Evolutionary conservation across 106 monocot genomes (phyloP).

Genomic region (Ottelia alismoides): DNA sequence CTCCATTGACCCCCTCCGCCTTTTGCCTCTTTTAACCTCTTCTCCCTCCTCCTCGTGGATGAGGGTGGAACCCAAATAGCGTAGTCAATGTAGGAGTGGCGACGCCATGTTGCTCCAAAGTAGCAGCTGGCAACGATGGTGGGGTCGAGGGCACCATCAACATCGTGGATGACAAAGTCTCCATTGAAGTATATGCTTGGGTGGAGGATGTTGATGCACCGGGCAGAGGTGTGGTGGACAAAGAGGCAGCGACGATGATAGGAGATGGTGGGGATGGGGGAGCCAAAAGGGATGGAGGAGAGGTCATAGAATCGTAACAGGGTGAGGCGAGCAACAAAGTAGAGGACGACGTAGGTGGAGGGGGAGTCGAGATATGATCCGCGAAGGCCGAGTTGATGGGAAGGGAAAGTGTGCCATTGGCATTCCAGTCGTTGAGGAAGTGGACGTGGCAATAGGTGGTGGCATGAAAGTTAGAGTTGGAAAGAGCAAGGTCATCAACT

Average conservation of each 20-base stretch:
- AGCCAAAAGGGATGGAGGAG: not conserved
- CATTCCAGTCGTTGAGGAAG: not conserved
- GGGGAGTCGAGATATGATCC: not conserved
- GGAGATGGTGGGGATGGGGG: not conserved
- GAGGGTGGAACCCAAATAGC: not conserved
- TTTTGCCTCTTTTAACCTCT: too few relatives aligned
- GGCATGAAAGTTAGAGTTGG: not conserved
- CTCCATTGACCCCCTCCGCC: too few relatives aligned
- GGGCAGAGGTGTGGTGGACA: not conserved
- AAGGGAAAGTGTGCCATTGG: not conserved
- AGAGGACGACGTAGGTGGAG: not conserved
- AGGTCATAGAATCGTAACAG: not conserved
- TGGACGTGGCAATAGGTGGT: not conserved
- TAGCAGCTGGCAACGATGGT: not conserved
- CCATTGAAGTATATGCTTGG: conserved; percentile 5
- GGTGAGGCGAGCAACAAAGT: not conserved
- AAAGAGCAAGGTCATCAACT: too few relatives aligned
- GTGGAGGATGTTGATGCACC: conserved; percentile 5
- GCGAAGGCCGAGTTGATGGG: not conserved
- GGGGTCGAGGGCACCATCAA: conserved; percentile 7
- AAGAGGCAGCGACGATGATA: not conserved
- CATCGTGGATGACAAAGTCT: conserved; percentile 4
- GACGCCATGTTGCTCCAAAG: not conserved
- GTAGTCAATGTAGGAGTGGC: not conserved
- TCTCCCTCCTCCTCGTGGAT: too few relatives aligned